Conservation (phyloP, 306 rosid species). For the Elaeagnus macrophylla region DNA sequence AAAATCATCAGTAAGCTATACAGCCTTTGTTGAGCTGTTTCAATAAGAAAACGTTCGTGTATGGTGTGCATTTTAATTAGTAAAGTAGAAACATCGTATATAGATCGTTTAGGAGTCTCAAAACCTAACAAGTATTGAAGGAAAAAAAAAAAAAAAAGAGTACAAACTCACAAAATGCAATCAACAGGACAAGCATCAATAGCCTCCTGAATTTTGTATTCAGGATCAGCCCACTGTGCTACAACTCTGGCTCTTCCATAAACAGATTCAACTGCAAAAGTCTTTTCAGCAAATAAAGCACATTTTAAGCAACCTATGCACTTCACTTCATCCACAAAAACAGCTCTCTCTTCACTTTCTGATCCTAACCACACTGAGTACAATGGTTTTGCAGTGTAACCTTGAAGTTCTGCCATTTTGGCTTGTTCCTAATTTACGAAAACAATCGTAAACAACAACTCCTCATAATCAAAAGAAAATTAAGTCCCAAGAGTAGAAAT, state of each 20-base stretch:
- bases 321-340: conserved; percentile 85
- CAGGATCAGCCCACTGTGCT: conserved; percentile 91
- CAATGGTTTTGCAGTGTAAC: conserved; percentile 75
- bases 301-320: conserved; percentile 91
- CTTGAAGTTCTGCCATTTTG: conserved; percentile 62
- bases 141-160: neutral
- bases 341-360: conserved; percentile 64
- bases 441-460: neutral
- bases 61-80: too few species aligned
- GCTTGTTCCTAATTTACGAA: conserved; percentile 57
- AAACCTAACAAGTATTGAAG: neutral
- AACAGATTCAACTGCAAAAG: conserved; percentile 85
- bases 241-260: conserved; percentile 95
- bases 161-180: conserved; percentile 77
- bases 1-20: too few species aligned
- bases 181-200: conserved; percentile 82
- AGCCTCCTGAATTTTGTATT: conserved; percentile 58
- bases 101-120: neutral
- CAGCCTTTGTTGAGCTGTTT: too few species aligned
- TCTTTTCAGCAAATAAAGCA: conserved; percentile 73
- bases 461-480: too few species aligned
- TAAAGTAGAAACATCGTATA: too few species aligned
- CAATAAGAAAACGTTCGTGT: too few species aligned
- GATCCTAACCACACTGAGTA: conserved; percentile 79
- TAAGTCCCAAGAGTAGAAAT: too few species aligned